phyloP scores from a whole-genome alignment of 495 filamentous ascomycete genomes.

The Lepraria neglecta region DNA sequence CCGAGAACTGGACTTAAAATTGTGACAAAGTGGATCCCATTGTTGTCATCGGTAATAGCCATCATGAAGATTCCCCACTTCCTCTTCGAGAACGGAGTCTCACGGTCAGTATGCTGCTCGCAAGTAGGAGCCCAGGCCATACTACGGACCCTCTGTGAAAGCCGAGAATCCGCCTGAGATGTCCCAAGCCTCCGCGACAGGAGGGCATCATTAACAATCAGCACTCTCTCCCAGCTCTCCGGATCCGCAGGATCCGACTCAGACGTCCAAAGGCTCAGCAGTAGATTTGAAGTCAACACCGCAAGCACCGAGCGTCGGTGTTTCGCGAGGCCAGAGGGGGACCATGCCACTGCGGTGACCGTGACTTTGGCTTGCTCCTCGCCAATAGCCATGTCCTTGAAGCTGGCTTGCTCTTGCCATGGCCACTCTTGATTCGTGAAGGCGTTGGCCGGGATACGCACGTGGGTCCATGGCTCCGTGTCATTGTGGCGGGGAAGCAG shows the following conservation, averaged over 20 bases:
- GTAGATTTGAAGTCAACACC: constrained; percentile 53
- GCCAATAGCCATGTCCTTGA: constrained; percentile 51
- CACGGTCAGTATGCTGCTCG: constrained; percentile 4
- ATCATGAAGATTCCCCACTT: constrained; percentile 40
- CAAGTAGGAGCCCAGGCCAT: constrained; percentile 22
- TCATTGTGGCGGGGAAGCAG: constrained; percentile 17
- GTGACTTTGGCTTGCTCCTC: constrained; percentile 55
- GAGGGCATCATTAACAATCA: constrained; percentile 39
- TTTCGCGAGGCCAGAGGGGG: constrained; percentile 52
- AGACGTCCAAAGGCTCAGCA: constrained; percentile 45
- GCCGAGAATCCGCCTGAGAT: neutral
- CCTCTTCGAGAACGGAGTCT: neutral
- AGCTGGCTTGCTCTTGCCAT: constrained; percentile 39
- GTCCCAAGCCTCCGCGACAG: neutral
- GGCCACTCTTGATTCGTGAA: constrained; percentile 53
- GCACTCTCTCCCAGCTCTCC: constrained; percentile 41
- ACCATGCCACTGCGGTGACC: constrained; percentile 53
- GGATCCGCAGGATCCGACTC: constrained; percentile 24
- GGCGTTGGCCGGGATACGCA: constrained; percentile 43
- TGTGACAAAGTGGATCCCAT: constrained; percentile 11
- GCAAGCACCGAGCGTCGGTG: constrained; percentile 53
- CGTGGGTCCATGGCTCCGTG: constrained; percentile 24
- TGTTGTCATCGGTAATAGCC: constrained; percentile 31
- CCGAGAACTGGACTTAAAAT: constrained; percentile 3
- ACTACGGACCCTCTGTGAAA: constrained; percentile 17